phyloP scores from a whole-genome alignment of 208 protist species.

The Crithidia bombi region DNA sequence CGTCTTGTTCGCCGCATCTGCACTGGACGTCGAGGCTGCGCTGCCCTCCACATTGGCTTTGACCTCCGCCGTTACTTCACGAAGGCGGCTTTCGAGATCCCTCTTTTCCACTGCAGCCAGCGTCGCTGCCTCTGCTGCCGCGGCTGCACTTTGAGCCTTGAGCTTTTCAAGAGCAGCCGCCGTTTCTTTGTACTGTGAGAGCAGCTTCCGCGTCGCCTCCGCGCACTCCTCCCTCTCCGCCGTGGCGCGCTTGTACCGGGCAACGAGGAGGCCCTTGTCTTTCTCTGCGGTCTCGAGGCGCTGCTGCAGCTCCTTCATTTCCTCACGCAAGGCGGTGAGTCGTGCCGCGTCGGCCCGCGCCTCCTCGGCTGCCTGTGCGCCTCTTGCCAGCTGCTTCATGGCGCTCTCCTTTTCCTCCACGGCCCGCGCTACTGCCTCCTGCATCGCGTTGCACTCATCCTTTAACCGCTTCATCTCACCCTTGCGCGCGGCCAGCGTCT shows the following conservation, averaged over 20 bases:
- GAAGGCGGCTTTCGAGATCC: background rate
- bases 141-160: constrained; percentile 10
- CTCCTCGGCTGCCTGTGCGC: constrained; percentile 24
- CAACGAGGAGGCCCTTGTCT: constrained; percentile 31
- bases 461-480: constrained; percentile 24
- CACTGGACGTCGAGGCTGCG: background rate
- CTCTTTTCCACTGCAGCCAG: background rate
- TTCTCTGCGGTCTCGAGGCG: constrained; percentile 20
- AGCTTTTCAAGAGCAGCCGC: constrained; percentile 13
- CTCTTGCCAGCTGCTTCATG: constrained; percentile 24
- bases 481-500: constrained; percentile 13
- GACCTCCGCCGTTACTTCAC: background rate
- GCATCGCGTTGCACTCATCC: constrained; percentile 17
- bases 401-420: constrained; percentile 28
- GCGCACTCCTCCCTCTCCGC: constrained; percentile 46
- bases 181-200: constrained; percentile 34
- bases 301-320: constrained; percentile 31
- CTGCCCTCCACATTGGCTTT: background rate
- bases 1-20: background rate
- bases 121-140: background rate
- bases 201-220: constrained; percentile 22
- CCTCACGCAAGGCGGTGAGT: constrained; percentile 19
- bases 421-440: constrained; percentile 9
- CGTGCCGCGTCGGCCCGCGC: constrained; percentile 20
- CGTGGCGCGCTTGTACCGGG: constrained; percentile 30